These are phyloP conservation scores for Urtica urens DNA, from an alignment of 306 rosid genomes.

Conservation along the genomic window DNA sequence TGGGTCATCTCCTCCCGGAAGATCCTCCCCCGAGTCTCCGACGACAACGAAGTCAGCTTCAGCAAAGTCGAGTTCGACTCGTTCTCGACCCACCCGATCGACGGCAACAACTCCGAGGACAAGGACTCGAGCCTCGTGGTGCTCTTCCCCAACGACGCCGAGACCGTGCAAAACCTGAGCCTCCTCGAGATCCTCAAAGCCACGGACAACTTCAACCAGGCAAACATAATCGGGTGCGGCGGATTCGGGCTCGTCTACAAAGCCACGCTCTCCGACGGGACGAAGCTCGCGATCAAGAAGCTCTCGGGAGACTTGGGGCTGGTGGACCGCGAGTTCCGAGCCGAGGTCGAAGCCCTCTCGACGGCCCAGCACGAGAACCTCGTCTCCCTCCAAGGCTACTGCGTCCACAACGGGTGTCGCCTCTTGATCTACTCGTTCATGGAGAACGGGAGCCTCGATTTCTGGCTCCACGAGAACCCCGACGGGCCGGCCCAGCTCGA, in stretches of 20 bases:
- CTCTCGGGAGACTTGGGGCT: slow-evolving; percentile 90
- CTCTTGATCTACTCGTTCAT: slow-evolving; percentile 71
- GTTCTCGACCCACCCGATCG: slow-evolving; percentile 41
- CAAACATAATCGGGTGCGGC: slow-evolving; percentile 86
- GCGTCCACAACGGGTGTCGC: slow-evolving; percentile 65
- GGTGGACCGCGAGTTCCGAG: slow-evolving; percentile 91
- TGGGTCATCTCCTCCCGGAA: slow-evolving; percentile 83
- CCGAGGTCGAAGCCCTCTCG: slow-evolving; percentile 87
- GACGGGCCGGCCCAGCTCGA: slow-evolving; percentile 69
- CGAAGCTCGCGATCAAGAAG: slow-evolving; percentile 68
- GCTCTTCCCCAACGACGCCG: slow-evolving; percentile 51
- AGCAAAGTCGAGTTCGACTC: slow-evolving; percentile 58
- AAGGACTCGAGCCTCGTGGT: slow-evolving; percentile 72
- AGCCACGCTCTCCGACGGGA: slow-evolving; percentile 66
- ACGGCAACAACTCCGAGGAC: slow-evolving; percentile 46
- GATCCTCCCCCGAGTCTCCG: slow-evolving; percentile 63
- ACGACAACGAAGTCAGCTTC: too few relatives aligned
- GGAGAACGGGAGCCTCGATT: slow-evolving; percentile 95
- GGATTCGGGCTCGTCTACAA: slow-evolving; percentile 94
- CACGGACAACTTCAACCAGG: slow-evolving; percentile 82
- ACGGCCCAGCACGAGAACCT: slow-evolving; percentile 83
- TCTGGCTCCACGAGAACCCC: slow-evolving; percentile 80
- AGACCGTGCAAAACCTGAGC: slow-evolving; percentile 61
- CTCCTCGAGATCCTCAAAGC: slow-evolving; percentile 73
- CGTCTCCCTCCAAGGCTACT: slow-evolving; percentile 82